A percentile compares a stretch with the other conserved stretches of the same genome.
Conservation (phyloP, 495 filamentous ascomycete genomes). For the Neurospora sp. region DNA sequence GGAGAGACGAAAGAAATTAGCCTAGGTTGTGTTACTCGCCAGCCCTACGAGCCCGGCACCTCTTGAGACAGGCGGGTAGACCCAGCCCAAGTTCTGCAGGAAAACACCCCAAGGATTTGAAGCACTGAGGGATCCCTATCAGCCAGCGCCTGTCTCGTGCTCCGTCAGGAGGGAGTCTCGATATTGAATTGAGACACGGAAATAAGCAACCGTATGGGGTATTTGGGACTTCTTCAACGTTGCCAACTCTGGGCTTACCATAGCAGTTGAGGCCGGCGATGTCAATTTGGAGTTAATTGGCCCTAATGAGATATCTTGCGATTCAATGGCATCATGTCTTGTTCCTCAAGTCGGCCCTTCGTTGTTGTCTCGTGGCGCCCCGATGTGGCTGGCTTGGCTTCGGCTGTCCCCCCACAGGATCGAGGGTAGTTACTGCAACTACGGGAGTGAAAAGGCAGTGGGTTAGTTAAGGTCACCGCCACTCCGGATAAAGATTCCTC, state of each 20-base stretch:
- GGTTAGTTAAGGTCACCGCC: not conserved
- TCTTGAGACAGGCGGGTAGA: not conserved
- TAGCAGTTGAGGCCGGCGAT: not conserved
- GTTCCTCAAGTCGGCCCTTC: not conserved
- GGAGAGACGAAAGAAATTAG: not conserved
- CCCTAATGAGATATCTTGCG: not conserved
- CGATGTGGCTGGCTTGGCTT: not conserved
- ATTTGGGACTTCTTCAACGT: not conserved
- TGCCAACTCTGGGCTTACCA: not conserved
- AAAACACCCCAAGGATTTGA: not conserved
- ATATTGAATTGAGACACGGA: not conserved
- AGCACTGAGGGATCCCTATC: not conserved
- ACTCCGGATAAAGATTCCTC: not conserved
- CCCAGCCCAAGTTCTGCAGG: not conserved
- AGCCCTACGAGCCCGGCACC: not conserved
- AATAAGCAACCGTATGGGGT: not conserved
- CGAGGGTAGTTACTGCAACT: not conserved
- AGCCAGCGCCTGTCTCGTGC: not conserved
- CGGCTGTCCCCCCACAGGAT: not conserved
- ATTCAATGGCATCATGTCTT: not conserved
- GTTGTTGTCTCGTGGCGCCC: not conserved
- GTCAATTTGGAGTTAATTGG: not conserved
- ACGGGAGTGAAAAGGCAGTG: not conserved
- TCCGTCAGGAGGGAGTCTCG: not conserved
- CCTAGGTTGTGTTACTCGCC: not conserved